Percentiles rank a stretch among this genome's conserved stretches.
These are phyloP conservation scores for Solioccasus polychromus DNA, from an alignment of 768 basidiomycete species.

Conservation along the genomic window DNA sequence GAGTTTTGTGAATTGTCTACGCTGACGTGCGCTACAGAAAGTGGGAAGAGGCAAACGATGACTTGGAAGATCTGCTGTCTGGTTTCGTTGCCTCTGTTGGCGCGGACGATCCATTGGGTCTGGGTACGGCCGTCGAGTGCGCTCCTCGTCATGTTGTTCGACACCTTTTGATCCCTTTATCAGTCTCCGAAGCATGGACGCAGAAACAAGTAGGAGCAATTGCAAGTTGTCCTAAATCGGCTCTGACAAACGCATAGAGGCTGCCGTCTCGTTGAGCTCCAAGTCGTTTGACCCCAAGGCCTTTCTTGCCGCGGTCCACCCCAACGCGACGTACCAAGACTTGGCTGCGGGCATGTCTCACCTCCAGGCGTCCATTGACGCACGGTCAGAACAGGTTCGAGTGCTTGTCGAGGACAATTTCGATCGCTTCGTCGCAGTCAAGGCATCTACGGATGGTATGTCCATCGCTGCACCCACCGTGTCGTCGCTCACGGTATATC, in stretches of 20 bases:
- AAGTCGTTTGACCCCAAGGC: constrained; percentile 96
- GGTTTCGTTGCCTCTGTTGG: constrained; percentile 59
- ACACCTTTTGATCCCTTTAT: constrained; percentile 1
- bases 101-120: constrained; percentile 73
- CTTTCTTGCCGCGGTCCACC: constrained; percentile 88
- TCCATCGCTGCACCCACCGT: constrained; percentile 5
- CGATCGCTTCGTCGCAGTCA: constrained; percentile 95
- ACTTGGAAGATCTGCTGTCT: constrained; percentile 72
- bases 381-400: constrained; percentile 90
- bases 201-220: constrained; percentile 62
- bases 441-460: constrained; percentile 92
- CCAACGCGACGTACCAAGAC: constrained; percentile 93
- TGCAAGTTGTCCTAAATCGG: constrained; percentile 1
- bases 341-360: constrained; percentile 73
- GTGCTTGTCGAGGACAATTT: constrained; percentile 97
- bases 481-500: constrained; percentile 1
- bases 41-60: constrained; percentile 92
- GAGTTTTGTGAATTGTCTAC: neutral
- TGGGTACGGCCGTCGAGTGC: constrained; percentile 64
- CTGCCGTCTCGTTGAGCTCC: constrained; percentile 79
- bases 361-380: constrained; percentile 78
- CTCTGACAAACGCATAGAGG: constrained; percentile 45
- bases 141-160: constrained; percentile 15
- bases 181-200: constrained; percentile 66
- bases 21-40: constrained; percentile 42